Evolutionary conservation across 495 filamentous ascomycete species (phyloP), one percentile per base, ranked within the genome.

Genomic region (Talaromyces adpressus): DNA sequence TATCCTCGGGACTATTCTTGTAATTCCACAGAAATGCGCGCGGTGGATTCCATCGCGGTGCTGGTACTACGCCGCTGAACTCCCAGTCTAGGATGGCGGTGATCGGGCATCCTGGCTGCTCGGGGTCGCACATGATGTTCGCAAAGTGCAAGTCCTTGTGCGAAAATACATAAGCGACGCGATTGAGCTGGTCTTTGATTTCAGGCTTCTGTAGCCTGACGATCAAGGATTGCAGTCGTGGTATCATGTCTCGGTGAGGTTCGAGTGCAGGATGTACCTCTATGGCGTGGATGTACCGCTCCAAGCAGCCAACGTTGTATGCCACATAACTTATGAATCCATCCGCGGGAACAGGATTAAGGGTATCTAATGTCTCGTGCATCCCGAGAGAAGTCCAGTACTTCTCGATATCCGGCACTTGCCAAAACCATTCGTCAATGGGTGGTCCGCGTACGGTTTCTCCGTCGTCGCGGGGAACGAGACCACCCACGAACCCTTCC

Each of bases 61-160:
- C 56, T 6, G 76, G 71, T 7, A 77, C 70, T 4, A 77, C 66
- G 6, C 67, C 64, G 16, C 68, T 62, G 45, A 77, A 79, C 67
- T 75, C 75, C 73, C 75, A 79, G 64, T 76, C 76, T 3, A 77
- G 63, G 3, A 79, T 61, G 1, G 64, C 70, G 9, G 73, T 79
- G 61, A 77, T 74, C 0, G 53, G 64, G 58, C 65, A 65, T 6
- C 57, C 60, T 12, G 63, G 59, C 20, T 64, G 52, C 8, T 25
- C 27, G 9, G 52, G 52, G 29, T 77, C 72, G 59, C 58, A 75
- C 62, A 76, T 64, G 23, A 78, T 69, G 30, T 77, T 76, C 2
- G 65, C 73, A 58, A 76, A 74, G 62, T 76, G 74, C 52, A 78
- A 62, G 64, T 78, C 73, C 61, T 72, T 74, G 63, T 78, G 75